Conservation (phyloP, 1,284 basidiomycete genomes). For the Leccinum subrobustum region DNA sequence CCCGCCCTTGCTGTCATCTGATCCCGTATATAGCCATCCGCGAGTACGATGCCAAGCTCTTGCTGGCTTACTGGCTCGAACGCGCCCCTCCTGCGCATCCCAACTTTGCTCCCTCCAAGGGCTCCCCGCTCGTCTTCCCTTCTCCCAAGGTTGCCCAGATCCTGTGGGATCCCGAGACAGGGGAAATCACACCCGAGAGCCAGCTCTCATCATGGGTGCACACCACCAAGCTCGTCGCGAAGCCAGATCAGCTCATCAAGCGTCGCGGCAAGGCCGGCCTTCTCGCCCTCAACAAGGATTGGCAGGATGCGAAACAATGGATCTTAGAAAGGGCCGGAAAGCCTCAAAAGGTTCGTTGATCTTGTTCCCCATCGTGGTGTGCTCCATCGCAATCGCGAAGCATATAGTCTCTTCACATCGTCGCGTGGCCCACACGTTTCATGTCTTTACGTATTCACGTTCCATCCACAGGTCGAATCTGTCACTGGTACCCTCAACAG, state of each 20-base stretch:
- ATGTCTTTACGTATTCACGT: conserved; percentile 17
- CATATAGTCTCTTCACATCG: conserved; percentile 1
- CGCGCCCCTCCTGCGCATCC: conserved; percentile 68
- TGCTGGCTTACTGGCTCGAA: conserved; percentile 92
- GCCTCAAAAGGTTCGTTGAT: conserved; percentile 71
- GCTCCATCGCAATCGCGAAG: conserved; percentile 9
- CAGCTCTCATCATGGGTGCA: conserved; percentile 85
- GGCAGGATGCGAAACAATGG: conserved; percentile 86
- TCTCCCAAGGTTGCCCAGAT: conserved; percentile 78
- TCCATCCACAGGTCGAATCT: conserved; percentile 72
- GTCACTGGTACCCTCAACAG: conserved; percentile 94
- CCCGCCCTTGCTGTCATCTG: conserved; percentile 1
- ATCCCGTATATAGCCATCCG: conserved; percentile 64
- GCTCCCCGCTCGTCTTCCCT: conserved; percentile 64
- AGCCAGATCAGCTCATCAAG: conserved; percentile 99
- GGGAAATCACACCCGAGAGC: conserved; percentile 77
- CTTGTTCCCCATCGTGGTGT: not conserved
- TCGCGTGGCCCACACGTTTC: conserved; percentile 4
- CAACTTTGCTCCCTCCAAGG: conserved; percentile 39
- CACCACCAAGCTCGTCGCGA: conserved; percentile 85
- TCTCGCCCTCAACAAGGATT: conserved; percentile 91
- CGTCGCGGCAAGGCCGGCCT: conserved; percentile 98
- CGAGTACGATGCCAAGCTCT: conserved; percentile 93
- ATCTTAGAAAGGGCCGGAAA: conserved; percentile 91
- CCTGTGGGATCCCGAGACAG: conserved; percentile 83